Percentiles rank a stretch among this genome's conserved stretches.
phyloP scores from a whole-genome alignment of 1,284 basidiomycete genomes.

The Rhodotorula sp. region DNA sequence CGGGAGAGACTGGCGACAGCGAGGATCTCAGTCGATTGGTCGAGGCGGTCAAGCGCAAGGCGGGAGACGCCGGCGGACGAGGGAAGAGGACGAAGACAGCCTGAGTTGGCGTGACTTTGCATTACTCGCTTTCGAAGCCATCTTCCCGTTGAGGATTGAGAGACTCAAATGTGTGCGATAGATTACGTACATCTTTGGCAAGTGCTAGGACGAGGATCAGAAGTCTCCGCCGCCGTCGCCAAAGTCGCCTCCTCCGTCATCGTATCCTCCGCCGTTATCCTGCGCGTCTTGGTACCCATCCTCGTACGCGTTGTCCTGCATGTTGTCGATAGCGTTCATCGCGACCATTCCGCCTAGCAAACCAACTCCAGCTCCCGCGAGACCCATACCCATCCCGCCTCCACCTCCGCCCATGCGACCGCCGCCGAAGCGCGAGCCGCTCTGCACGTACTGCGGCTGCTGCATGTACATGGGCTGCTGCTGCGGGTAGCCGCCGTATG shows the following conservation, averaged over 20 bases:
- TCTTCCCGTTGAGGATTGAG: not conserved
- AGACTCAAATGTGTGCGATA: not conserved
- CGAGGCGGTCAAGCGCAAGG: constrained; percentile 79
- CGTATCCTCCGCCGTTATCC: constrained; percentile 7
- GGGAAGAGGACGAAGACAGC: constrained; percentile 32
- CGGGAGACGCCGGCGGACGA: constrained; percentile 33
- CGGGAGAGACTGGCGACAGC: constrained; percentile 2
- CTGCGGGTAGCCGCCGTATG: not conserved
- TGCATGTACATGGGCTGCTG: constrained; percentile 7
- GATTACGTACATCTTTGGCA: no score
- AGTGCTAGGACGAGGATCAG: not conserved
- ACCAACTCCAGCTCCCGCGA: constrained; percentile 18
- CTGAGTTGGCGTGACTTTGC: not conserved
- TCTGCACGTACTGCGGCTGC: not conserved
- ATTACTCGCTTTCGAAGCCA: no score
- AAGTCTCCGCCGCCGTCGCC: constrained; percentile 23
- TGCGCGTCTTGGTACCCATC: constrained; percentile 17
- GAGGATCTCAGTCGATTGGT: constrained; percentile 63
- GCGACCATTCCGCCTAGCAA: constrained; percentile 14
- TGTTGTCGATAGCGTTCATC: constrained; percentile 2
- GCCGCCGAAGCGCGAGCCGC: constrained; percentile 3
- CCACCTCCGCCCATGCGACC: constrained; percentile 11
- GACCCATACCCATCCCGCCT: constrained; percentile 7
- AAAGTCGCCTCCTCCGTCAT: not conserved
- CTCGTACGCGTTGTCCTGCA: constrained; percentile 15